Conservation (phyloP, 106 monocot genomes). For the Phalaenopsis aphrodite region DNA sequence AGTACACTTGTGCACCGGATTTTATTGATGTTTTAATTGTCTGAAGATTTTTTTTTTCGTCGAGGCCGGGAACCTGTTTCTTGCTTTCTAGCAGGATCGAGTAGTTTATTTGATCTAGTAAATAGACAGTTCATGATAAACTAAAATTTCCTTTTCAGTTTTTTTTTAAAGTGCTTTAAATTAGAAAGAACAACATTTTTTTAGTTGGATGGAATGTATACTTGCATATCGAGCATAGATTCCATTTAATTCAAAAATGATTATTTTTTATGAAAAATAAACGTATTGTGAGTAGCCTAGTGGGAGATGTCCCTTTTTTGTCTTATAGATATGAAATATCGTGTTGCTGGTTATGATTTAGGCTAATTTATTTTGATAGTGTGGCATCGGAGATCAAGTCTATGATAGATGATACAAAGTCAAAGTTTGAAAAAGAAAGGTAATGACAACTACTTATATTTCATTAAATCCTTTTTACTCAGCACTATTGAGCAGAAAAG, state of each 20-base stretch:
- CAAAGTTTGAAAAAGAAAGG: conserved; percentile 68
- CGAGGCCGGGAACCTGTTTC: not conserved
- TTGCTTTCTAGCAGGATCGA: not conserved
- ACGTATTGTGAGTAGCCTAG: not conserved
- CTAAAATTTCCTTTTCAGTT: not conserved
- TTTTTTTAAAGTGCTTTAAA: not conserved
- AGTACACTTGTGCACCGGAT: too few relatives aligned
- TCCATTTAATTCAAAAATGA: not conserved
- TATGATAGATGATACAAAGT: conserved; percentile 44
- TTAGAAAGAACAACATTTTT: not conserved
- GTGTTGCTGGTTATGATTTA: not conserved
- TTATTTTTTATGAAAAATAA: not conserved
- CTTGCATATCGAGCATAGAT: not conserved
- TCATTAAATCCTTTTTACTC: not conserved
- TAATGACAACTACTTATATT: conserved; percentile 6
- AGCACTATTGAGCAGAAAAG: not conserved
- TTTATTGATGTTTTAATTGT: too few relatives aligned
- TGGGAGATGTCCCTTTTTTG: not conserved
- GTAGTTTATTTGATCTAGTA: not conserved
- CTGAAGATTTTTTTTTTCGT: too few relatives aligned
- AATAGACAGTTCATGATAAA: not conserved
- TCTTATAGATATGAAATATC: not conserved
- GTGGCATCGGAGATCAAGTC: conserved; percentile 41
- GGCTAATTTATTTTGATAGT: conserved; percentile 15
- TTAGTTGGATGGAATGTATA: not conserved